These are phyloP conservation scores for Monotropa hypopitys DNA, from an alignment of 179 eudicot species.

Conservation along the genomic window DNA sequence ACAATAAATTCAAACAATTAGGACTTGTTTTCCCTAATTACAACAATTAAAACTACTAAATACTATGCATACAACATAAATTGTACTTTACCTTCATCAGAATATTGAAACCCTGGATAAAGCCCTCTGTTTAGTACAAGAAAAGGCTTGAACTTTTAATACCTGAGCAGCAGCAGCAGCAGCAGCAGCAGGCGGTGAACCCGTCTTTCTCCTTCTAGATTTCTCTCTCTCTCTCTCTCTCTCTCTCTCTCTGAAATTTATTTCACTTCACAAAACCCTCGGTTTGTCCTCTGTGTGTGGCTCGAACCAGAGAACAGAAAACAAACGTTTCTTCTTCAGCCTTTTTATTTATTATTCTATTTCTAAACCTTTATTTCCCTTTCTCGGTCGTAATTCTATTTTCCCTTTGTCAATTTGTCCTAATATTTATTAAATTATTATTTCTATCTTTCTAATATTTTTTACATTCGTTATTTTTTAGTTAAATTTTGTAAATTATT, in stretches of 20 bases:
- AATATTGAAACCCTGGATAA: not conserved
- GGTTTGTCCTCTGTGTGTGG: not conserved
- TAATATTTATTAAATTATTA: too few relatives aligned
- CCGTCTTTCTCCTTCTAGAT: not conserved
- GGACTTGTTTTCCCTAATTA: not conserved
- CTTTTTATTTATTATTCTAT: not conserved
- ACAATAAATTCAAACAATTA: not conserved
- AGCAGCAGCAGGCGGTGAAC: too few relatives aligned
- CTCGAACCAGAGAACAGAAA: slow-evolving; percentile 2
- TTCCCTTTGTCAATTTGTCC: not conserved
- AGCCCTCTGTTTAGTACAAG: not conserved
- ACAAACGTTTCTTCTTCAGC: slow-evolving; percentile 1
- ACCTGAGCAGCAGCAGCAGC: not conserved
- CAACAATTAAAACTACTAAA: not conserved
- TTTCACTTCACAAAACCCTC: slow-evolving; percentile 13
- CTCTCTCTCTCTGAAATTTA: not conserved
- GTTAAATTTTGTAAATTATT: too few relatives aligned
- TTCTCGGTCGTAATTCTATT: not conserved
- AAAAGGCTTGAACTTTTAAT: not conserved
- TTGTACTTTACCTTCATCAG: not conserved
- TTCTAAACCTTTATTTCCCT: not conserved
- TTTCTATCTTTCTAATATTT: too few relatives aligned
- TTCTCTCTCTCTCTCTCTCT: not conserved
- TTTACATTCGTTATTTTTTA: too few relatives aligned
- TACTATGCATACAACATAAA: not conserved